Evolutionary conservation across 1,284 basidiomycete species (phyloP), one percentile per base, ranked within the genome.

Genomic region (Ustilago trichophora): DNA sequence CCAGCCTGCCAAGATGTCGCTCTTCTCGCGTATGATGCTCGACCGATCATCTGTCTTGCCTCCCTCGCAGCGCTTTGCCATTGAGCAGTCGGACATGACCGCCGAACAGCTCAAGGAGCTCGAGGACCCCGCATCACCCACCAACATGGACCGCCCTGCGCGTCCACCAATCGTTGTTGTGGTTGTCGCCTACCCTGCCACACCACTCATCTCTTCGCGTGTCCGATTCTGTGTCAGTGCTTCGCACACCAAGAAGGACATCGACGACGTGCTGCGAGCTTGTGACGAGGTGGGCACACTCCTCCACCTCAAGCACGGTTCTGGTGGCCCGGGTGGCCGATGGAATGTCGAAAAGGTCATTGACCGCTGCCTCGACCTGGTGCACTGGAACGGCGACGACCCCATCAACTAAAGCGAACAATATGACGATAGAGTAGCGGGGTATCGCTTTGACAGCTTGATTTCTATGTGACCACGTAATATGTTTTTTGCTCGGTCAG

Each of bases 221-320:
- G 93, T 95, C 33, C 86, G 95, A 74, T 98, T 98, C 86, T 98
- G 96, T 81, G 86, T 98, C 19, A 93, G 91, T 53, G 91, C 95
- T 6, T 86, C 92, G 50, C 95, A 98, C 84, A 98, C 95, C 56
- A 98, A 98, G 85, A 89, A 93, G 77, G 96, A 99, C 78, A 88
- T 98, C 50, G 95, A 98, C 83, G 84, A 85, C 24, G 84, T 98
- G 27, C 84, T 99, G 37, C 84, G 86, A 35, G 94, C 95, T 6
- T 93, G 91, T 78, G 92, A 97, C 83, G 94, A 98, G 83, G 85
- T 98, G 62, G 95, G 96, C 24, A 88, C 90, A 75, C 80, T 91
- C 26, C 84, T 98, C 53, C 90, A 92, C 81, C 83, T 98, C 83
- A 84, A 84, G 72, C 72, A 83, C 63, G 41, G 94, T 91, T 84